Conservation (phyloP, 129 eudicot species). For the Solidago caesia region DNA sequence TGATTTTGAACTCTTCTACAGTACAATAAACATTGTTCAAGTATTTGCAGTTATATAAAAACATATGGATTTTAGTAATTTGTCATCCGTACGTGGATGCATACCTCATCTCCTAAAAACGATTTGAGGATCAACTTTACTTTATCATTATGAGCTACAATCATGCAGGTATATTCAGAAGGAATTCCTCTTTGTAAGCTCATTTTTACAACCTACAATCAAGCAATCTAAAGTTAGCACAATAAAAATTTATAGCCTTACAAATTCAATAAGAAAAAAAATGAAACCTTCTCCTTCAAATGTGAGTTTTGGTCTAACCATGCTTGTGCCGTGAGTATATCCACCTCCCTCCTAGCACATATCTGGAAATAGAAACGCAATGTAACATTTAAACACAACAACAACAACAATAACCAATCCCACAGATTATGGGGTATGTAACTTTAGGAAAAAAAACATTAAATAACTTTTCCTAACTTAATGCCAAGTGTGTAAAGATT, state of each 20-base stretch:
- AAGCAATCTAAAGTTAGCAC: conserved; percentile 6
- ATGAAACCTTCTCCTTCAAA: conserved; percentile 60
- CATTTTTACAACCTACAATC: conserved; percentile 53
- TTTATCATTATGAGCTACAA: conserved; percentile 43
- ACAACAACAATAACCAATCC: background rate
- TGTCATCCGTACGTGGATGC: background rate
- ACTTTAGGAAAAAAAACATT: background rate
- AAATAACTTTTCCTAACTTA: too few species aligned
- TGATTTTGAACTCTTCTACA: conserved; percentile 41
- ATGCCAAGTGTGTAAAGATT: too few species aligned
- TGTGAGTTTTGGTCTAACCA: conserved; percentile 68
- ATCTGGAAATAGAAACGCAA: conserved; percentile 42
- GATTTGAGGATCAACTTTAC: conserved; percentile 26
- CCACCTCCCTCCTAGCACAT: conserved; percentile 60
- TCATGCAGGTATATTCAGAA: conserved; percentile 70
- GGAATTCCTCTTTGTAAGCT: conserved; percentile 67
- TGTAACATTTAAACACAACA: background rate
- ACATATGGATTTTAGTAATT: conserved; percentile 8
- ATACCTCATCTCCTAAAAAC: conserved; percentile 31
- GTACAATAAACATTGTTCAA: conserved; percentile 5
- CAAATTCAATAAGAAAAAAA: background rate
- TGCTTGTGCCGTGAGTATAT: conserved; percentile 64
- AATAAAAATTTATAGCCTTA: background rate
- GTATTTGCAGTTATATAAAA: background rate
- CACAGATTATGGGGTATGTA: background rate